Evolutionary conservation across 2,329 filamentous ascomycete genomes (phyloP).

Genomic region (Fusarium irregulare): DNA sequence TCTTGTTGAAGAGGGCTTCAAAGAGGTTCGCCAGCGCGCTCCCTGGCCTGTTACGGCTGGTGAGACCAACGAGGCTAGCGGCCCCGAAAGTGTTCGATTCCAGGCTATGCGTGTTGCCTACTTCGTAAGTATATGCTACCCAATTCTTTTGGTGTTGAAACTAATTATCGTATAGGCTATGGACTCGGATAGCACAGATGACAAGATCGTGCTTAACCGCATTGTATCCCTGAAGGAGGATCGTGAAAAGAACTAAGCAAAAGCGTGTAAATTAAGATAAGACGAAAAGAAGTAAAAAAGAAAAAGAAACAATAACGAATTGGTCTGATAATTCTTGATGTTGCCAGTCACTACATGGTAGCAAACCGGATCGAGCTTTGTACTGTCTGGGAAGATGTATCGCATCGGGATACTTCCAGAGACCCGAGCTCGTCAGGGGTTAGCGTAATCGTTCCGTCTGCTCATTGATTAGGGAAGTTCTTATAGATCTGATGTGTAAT

Average conservation of each 20-base stretch:
- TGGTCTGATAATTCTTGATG: background rate
- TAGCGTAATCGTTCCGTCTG: background rate
- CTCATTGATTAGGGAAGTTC: background rate
- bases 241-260: conserved; percentile 66
- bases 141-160: background rate
- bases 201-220: conserved; percentile 87
- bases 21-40: conserved; percentile 77
- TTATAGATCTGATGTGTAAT: background rate
- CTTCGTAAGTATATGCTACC: conserved; percentile 64
- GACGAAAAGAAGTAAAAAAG: conserved; percentile 1
- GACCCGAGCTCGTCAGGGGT: background rate
- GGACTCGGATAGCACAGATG: conserved; percentile 81
- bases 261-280: background rate
- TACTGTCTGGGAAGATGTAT: background rate
- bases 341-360: background rate
- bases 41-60: conserved; percentile 86
- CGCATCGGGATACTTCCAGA: background rate
- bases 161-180: conserved; percentile 63
- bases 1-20: conserved; percentile 84
- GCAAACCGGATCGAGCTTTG: background rate
- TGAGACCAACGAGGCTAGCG: conserved; percentile 71
- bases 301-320: background rate
- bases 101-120: conserved; percentile 92
- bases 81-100: conserved; percentile 84
- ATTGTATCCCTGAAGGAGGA: conserved; percentile 95